Percentiles rank a stretch among this genome's conserved stretches.
These are phyloP conservation scores for Microsporum canis DNA, from an alignment of 2,329 filamentous ascomycete species.

Conservation along the genomic window DNA sequence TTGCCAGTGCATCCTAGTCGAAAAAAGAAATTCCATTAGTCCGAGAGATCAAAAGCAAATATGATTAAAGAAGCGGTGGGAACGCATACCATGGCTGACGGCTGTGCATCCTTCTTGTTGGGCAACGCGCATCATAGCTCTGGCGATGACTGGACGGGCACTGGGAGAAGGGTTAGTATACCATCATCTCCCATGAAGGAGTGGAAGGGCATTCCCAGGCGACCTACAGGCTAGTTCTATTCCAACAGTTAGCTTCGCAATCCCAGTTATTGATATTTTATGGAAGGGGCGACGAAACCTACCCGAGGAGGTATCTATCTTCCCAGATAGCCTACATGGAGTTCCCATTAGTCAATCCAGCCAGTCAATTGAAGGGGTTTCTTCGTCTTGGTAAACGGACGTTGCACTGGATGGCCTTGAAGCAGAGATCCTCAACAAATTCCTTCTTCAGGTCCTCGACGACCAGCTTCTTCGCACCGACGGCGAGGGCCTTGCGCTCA, in stretches of 20 bases:
- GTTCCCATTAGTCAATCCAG: neutral
- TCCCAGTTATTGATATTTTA: neutral
- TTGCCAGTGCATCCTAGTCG: constrained; percentile 35
- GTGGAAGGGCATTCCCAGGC: neutral
- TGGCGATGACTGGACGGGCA: constrained; percentile 39
- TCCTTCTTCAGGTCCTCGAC: constrained; percentile 57
- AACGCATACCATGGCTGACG: constrained; percentile 27
- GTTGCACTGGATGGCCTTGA: constrained; percentile 64
- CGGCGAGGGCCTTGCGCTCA: constrained; percentile 58
- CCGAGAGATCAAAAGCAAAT: neutral
- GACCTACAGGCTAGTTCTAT: constrained; percentile 25
- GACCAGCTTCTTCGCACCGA: constrained; percentile 56
- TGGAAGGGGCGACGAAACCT: constrained; percentile 13
- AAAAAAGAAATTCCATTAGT: neutral
- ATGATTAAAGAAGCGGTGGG: neutral
- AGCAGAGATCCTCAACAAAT: constrained; percentile 72
- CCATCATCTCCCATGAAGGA: neutral
- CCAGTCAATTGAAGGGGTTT: neutral
- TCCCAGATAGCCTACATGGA: constrained; percentile 50
- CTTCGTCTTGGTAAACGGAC: constrained; percentile 21
- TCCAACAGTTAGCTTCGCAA: constrained; percentile 14
- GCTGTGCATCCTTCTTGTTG: constrained; percentile 35
- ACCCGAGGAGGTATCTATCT: constrained; percentile 50
- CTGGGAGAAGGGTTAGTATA: constrained; percentile 4
- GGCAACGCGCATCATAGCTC: constrained; percentile 33